These are phyloP conservation scores for Alopecurus myosuroides DNA, from an alignment of 176 grass and related monocot genomes.

Conservation along the genomic window DNA sequence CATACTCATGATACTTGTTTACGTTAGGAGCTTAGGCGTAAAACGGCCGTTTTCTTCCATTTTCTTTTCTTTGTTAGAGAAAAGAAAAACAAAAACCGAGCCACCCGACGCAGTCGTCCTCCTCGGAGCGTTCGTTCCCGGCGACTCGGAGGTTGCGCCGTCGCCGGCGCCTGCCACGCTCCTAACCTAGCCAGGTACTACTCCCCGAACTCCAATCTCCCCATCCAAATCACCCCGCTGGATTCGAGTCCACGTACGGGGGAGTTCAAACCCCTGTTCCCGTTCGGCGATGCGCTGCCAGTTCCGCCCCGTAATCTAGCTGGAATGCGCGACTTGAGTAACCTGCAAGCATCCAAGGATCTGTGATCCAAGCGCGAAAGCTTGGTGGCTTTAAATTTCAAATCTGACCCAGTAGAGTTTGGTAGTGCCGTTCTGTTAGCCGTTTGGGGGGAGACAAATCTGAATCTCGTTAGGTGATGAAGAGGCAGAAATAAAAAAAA, in stretches of 20 bases:
- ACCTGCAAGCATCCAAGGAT: neutral
- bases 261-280: neutral
- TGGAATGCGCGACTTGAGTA: neutral
- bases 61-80: neutral
- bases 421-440: neutral
- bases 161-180: neutral
- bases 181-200: conserved; percentile 7
- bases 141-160: conserved; percentile 9
- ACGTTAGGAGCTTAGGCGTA: neutral
- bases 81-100: neutral
- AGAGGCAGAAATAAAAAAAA: no score
- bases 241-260: neutral
- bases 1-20: neutral
- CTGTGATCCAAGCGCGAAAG: neutral
- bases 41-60: conserved; percentile 3
- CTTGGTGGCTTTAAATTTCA: neutral
- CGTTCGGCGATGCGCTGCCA: neutral
- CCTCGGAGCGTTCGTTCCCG: neutral
- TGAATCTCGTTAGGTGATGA: no score
- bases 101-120: conserved; percentile 2
- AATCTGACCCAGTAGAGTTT: neutral
- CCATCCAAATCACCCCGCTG: neutral
- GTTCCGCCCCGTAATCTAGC: neutral
- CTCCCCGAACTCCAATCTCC: neutral
- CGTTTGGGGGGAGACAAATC: neutral